Conservation (phyloP, 148 eudicot genomes). For the Persicaria tinctoria region DNA sequence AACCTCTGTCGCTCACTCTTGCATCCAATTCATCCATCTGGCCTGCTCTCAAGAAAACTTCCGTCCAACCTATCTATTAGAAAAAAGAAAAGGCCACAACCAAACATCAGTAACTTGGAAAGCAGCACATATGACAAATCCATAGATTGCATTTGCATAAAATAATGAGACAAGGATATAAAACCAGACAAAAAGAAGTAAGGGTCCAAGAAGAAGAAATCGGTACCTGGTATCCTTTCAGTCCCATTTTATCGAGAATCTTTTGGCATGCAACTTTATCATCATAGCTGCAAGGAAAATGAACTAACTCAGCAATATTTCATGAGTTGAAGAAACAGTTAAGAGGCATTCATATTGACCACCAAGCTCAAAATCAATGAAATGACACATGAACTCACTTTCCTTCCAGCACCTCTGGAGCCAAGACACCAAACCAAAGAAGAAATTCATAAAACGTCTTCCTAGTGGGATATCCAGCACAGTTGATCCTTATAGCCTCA, state of each 20-base stretch:
- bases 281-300: conserved; percentile 53
- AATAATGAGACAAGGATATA: not conserved
- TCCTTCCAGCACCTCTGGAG: conserved; percentile 84
- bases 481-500: conserved; percentile 98
- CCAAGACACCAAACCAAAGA: conserved; percentile 90
- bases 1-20: conserved; percentile 77
- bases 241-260: conserved; percentile 84
- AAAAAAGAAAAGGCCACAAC: conserved; percentile 2
- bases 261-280: conserved; percentile 89
- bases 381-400: conserved; percentile 25
- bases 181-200: not conserved
- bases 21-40: conserved; percentile 99
- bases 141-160: not conserved
- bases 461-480: conserved; percentile 99
- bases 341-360: not conserved
- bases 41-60: conserved; percentile 94
- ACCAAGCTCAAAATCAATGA: not conserved
- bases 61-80: conserved; percentile 76
- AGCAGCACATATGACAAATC: not conserved
- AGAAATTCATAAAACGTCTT: conserved; percentile 94
- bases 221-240: conserved; percentile 91
- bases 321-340: not conserved
- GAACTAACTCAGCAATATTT: conserved; percentile 7
- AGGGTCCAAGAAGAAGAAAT: conserved; percentile 13
- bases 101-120: not conserved